Evolutionary conservation across 1,284 basidiomycete species (phyloP).

Genomic region (Tilletia horrida): DNA sequence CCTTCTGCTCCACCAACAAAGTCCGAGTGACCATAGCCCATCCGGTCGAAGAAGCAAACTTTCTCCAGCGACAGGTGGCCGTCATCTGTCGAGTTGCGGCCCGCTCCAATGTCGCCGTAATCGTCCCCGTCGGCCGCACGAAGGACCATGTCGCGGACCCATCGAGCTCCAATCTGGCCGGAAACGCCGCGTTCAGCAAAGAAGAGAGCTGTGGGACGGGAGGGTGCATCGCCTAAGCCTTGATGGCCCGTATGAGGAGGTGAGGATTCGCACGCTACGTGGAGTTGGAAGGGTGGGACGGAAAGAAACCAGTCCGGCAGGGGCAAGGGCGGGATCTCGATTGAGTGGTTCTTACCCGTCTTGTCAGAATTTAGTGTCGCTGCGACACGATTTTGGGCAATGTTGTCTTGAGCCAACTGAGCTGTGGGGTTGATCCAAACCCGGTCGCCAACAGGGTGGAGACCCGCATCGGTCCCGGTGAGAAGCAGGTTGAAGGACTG

Average conservation of each 20-base stretch:
- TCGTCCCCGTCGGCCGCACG: constrained; percentile 20
- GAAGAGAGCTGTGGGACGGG: constrained; percentile 37
- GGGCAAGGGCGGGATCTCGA: constrained; percentile 21
- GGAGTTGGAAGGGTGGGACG: constrained; percentile 35
- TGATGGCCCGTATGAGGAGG: constrained; percentile 20
- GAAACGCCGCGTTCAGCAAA: constrained; percentile 39
- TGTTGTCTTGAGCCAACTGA: neutral
- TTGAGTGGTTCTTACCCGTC: neutral
- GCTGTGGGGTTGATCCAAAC: constrained; percentile 23
- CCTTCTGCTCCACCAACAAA: constrained; percentile 25
- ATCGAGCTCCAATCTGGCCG: constrained; percentile 32
- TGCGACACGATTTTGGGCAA: too few relatives aligned
- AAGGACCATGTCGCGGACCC: constrained; percentile 39
- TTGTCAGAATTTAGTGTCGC: too few relatives aligned
- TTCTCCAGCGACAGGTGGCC: constrained; percentile 35
- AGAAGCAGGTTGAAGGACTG: constrained; percentile 35
- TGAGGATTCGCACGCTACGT: constrained; percentile 35
- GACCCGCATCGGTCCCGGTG: constrained; percentile 35
- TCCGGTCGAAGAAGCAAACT: constrained; percentile 40
- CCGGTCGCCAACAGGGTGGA: constrained; percentile 33
- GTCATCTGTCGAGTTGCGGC: constrained; percentile 25
- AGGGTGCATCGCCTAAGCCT: constrained; percentile 16
- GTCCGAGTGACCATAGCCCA: constrained; percentile 38
- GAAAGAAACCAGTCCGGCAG: constrained; percentile 28
- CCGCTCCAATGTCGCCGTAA: neutral